Conservation (phyloP, 2,329 filamentous ascomycete species). For the Neobulgaria alba region DNA sequence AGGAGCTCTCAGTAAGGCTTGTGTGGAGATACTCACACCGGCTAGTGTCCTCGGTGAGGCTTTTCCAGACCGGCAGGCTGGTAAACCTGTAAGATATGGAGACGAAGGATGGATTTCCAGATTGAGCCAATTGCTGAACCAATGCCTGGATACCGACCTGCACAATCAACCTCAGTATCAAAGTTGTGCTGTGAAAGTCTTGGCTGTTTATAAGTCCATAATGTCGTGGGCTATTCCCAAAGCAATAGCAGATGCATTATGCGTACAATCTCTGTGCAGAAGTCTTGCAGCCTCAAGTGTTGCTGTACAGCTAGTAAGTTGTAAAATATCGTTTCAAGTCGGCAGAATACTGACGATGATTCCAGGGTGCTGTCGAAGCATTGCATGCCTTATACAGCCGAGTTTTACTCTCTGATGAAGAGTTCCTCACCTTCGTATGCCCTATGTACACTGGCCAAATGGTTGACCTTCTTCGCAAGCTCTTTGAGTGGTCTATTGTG, state of each 20-base stretch:
- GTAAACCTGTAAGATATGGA: conserved; percentile 61
- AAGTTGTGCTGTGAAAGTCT: conserved; percentile 63
- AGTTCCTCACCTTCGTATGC: conserved; percentile 69
- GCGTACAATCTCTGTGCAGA: conserved; percentile 61
- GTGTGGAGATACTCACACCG: conserved; percentile 91
- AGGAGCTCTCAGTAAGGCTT: conserved; percentile 74
- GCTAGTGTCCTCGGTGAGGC: conserved; percentile 63
- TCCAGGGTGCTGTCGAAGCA: conserved; percentile 68
- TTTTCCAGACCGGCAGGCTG: conserved; percentile 60
- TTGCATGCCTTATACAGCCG: conserved; percentile 76
- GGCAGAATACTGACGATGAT: conserved; percentile 12
- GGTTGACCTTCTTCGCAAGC: conserved; percentile 59
- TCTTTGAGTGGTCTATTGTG: conserved; percentile 74
- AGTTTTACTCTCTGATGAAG: conserved; percentile 63
- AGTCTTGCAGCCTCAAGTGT: conserved; percentile 63
- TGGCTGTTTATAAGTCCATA: conserved; percentile 69
- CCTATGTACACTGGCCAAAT: conserved; percentile 70
- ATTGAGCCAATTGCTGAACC: conserved; percentile 63
- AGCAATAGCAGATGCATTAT: conserved; percentile 63
- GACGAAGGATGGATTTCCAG: conserved; percentile 82
- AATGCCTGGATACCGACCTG: conserved; percentile 60
- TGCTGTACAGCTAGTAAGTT: conserved; percentile 62
- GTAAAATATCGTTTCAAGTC: conserved; percentile 1
- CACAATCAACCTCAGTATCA: conserved; percentile 61
- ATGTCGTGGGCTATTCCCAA: conserved; percentile 84